These are phyloP conservation scores for Neofusicoccum parvum DNA, from an alignment of 2,329 filamentous ascomycete genomes.

Conservation along the genomic window DNA sequence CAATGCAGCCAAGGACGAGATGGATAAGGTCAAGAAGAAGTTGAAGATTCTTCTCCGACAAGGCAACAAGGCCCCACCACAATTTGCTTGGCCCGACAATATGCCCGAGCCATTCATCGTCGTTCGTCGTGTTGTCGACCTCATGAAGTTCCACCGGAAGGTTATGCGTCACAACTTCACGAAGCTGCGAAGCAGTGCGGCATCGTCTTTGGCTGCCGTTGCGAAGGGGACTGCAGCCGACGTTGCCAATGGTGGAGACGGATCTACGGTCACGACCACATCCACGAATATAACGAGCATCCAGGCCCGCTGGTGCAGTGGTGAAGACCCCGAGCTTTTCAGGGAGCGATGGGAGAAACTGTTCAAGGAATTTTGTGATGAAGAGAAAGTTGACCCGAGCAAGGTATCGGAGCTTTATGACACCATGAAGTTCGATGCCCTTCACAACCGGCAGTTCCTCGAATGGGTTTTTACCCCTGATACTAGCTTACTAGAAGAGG, in stretches of 20 bases:
- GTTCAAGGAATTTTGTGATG: slow-evolving; percentile 93
- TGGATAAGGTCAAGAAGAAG: slow-evolving; percentile 99
- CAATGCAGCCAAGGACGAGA: slow-evolving; percentile 97
- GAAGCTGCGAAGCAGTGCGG: slow-evolving; percentile 70
- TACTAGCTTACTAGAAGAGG: slow-evolving; percentile 72
- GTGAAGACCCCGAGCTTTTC: slow-evolving; percentile 92
- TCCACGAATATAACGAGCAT: slow-evolving; percentile 51
- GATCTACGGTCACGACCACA: slow-evolving; percentile 38
- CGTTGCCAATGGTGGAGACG: slow-evolving; percentile 18
- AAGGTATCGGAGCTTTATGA: slow-evolving; percentile 99
- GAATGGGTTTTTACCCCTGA: slow-evolving; percentile 97
- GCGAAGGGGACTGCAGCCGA: slow-evolving; percentile 23
- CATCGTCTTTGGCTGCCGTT: slow-evolving; percentile 59
- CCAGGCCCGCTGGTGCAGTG: slow-evolving; percentile 92
- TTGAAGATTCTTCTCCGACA: slow-evolving; percentile 88
- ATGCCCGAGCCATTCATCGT: slow-evolving; percentile 94
- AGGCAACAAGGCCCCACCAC: slow-evolving; percentile 88
- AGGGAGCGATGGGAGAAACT: slow-evolving; percentile 98
- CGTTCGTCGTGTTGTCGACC: slow-evolving; percentile 84
- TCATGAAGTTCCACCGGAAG: slow-evolving; percentile 96
- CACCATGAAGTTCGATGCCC: slow-evolving; percentile 98
- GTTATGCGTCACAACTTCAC: slow-evolving; percentile 95
- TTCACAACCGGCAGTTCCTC: slow-evolving; percentile 94
- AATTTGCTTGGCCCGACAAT: slow-evolving; percentile 97
- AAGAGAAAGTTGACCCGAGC: slow-evolving; percentile 96